These are phyloP conservation scores for Schizonepeta tenuifolia DNA, from an alignment of 257 asterid genomes.

Conservation along the genomic window DNA sequence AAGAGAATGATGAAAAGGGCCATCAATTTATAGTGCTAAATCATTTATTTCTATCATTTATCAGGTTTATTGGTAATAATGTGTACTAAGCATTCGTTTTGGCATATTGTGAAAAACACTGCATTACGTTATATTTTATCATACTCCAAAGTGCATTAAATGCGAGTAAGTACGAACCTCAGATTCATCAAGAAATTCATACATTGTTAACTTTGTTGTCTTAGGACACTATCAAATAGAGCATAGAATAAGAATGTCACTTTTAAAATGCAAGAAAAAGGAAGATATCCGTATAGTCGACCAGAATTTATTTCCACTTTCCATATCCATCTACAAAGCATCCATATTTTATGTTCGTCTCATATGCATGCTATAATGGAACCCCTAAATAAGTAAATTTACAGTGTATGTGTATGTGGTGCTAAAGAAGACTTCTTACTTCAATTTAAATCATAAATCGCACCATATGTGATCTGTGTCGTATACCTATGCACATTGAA, in stretches of 20 bases:
- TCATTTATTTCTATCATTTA: background rate
- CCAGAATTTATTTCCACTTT: background rate
- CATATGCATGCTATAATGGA: background rate
- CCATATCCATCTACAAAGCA: background rate
- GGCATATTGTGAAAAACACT: background rate
- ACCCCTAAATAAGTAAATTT: background rate
- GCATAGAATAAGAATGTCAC: background rate
- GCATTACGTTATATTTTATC: background rate
- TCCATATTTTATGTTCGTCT: slow-evolving; percentile 1
- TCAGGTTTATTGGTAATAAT: background rate
- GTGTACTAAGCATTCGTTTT: background rate
- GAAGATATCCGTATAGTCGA: too few species aligned
- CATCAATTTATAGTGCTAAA: background rate
- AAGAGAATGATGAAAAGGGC: slow-evolving; percentile 11
- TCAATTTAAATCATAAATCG: background rate
- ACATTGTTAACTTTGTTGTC: background rate
- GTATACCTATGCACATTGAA: background rate
- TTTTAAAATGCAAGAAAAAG: background rate
- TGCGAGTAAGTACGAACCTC: background rate
- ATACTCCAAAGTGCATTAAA: background rate
- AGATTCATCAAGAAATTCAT: slow-evolving; percentile 7
- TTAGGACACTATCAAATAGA: background rate
- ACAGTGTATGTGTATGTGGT: too few species aligned
- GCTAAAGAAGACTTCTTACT: slow-evolving; percentile 8
- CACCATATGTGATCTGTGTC: slow-evolving; percentile 8